Evolutionary conservation across 768 basidiomycete species (phyloP), one percentile per base, ranked within the genome.

Genomic region (Tylopilus cervinicoccineus): DNA sequence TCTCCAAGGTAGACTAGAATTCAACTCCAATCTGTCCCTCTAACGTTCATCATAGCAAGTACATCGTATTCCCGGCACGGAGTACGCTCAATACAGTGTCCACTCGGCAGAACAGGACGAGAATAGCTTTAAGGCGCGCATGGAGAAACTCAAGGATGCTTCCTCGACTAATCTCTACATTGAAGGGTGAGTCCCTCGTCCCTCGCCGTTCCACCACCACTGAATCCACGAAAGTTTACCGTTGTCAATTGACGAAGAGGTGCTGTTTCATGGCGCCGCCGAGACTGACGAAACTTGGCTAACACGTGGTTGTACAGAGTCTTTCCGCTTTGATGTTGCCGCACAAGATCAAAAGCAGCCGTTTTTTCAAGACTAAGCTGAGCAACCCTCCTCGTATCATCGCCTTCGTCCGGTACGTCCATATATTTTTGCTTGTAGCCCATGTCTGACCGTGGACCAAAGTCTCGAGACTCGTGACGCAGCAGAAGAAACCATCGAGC

Each of bases 11-110:
- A 48, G 6, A 64, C 56, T 33, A 19, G 14, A 19, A 39, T 40
- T 51, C 20, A 12, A 53, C 29, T 14, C 11, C 19, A 22, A 7
- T 10, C 7, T 17, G 1, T 39, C 13, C n/a, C 20, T 48, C 26
- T 51, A 38, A 53, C 46, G 26, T 32, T 26, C 23, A 14, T 41
- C 26, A 29, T 51, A 80, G 78, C 78, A 76, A 70, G 74, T 84
- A n/a, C 88, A 91, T 68, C 88, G 88, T 61, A 90, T 91, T 38
- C 88, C 87, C 6, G 88, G 88, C 10, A 86, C 86, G 2, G 64
- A 73, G 37, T 86, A 85, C 56, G 75, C 81, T 8, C 73, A 74
- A 31, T 52, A 67, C 12, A 51, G 33, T 28, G 48, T 43, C 10
- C 58, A 62, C 32, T 56, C 59, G 17, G 57, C 55, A n/a, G 65